A percentile compares a stretch with the other conserved stretches of the same genome.
Conservation (phyloP, 495 filamentous ascomycete genomes). For the Cetradonia linearis region DNA sequence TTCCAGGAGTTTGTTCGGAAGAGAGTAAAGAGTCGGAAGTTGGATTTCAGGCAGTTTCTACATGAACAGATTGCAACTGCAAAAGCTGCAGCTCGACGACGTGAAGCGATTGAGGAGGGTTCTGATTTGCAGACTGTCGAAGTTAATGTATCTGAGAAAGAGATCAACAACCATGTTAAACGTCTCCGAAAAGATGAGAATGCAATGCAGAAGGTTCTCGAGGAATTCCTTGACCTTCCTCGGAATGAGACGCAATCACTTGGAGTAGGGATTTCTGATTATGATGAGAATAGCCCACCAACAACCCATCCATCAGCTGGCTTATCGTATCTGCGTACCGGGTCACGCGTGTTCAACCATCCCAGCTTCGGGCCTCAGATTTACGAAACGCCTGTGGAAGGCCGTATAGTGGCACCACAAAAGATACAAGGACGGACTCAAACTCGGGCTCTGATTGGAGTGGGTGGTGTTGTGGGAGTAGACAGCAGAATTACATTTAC, state of each 20-base stretch:
- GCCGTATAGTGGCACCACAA: conserved; percentile 48
- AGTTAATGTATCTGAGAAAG: conserved; percentile 41
- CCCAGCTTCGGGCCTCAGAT: conserved; percentile 70
- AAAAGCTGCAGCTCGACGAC: conserved; percentile 34
- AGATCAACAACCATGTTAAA: conserved; percentile 51
- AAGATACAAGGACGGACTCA: conserved; percentile 24
- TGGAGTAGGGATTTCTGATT: conserved; percentile 23
- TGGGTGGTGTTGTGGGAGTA: conserved; percentile 42
- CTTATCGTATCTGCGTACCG: conserved; percentile 69
- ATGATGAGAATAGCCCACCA: conserved; percentile 55
- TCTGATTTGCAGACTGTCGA: conserved; percentile 31
- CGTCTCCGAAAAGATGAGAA: conserved; percentile 45
- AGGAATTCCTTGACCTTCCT: conserved; percentile 42
- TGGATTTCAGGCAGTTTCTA: conserved; percentile 54
- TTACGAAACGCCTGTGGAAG: conserved; percentile 50
- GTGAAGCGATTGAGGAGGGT: conserved; percentile 41
- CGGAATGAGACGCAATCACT: conserved; percentile 16
- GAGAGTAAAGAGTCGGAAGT: conserved; percentile 47
- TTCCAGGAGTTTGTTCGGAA: conserved; percentile 58
- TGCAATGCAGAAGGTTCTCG: conserved; percentile 36
- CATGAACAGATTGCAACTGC: conserved; percentile 35
- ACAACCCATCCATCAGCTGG: conserved; percentile 88
- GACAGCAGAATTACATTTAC: conserved; percentile 27
- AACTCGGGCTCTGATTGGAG: conserved; percentile 38
- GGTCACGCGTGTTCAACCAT: conserved; percentile 63